Base-by-base conservation (phyloP, 768 basidiomycete species). In the Russula olivacea region DNA sequence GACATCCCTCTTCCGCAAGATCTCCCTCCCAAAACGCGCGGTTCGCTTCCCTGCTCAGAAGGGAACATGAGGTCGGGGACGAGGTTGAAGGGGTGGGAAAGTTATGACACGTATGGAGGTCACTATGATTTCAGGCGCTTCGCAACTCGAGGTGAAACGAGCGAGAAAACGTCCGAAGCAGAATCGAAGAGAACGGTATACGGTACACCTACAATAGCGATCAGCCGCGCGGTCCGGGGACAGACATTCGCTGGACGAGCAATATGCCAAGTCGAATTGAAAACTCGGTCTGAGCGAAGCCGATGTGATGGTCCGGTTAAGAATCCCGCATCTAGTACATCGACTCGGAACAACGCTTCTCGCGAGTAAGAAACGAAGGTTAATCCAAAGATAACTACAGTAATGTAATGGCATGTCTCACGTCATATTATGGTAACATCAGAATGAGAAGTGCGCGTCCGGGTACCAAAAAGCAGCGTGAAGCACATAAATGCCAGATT, bases 81-180 rank as follows among this genome's bases (percentile, higher is more conserved):
- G 57, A 89, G 80, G 71, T 83, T 87, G 78, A 86, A 90, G 38
- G 91, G 79, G 30, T 86, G 83, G 17, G 80, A 76, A 43, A 36
- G 84, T 79, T 52, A 91, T 79, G 61, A 86, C 86, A 48, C 81
- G 80, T 69, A 95, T 82, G 58, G 96, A 84, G 14, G 89, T 92
- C 19, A 86, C 83, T 59, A 96, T 77, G 71, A 96, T 97, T 74
- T 90, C 87, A 1, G 93, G 94, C 19, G 91, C 87, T 48, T 89
- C 19, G 36, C 19, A n/a, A 53, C 38, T 47, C 58, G 34, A n/a
- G 63, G 55, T 23, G 56, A 53, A 25, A 64, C 52, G 38, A 95
- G 82, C 17, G 93, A 90, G 75, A 91, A 94, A 41, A 94, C 91
- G 68, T 96, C 93, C 0, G 91, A 90, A 1, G 91, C 83, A 7